Evolutionary conservation across 768 basidiomycete species (phyloP).

Genomic region (Serendipita sp.): DNA sequence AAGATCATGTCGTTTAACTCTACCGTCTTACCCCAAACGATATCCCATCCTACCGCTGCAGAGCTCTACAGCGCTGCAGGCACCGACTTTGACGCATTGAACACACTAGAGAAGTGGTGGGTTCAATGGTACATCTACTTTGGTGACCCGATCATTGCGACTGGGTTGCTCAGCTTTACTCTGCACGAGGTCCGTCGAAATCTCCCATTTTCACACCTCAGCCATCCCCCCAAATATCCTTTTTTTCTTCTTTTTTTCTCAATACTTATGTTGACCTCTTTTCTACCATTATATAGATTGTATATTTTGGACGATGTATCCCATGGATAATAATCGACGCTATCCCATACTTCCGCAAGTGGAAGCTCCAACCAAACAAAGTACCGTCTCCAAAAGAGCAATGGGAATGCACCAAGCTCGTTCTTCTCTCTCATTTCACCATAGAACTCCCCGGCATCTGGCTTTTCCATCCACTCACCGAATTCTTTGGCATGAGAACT

Average conservation of each 20-base stretch:
- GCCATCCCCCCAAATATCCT: neutral
- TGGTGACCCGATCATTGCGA: constrained; percentile 81
- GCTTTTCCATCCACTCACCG: constrained; percentile 83
- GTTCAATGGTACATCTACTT: constrained; percentile 71
- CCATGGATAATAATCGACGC: constrained; percentile 94
- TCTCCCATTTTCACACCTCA: neutral
- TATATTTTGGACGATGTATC: constrained; percentile 90
- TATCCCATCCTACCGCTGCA: neutral
- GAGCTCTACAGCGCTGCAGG: constrained; percentile 3
- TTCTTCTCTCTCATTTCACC: constrained; percentile 89
- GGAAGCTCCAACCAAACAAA: constrained; percentile 84
- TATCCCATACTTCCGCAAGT: constrained; percentile 82
- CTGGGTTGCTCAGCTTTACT: constrained; percentile 81
- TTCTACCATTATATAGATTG: constrained; percentile 34
- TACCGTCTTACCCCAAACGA: neutral
- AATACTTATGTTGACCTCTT: too few species aligned
- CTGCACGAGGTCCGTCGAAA: constrained; percentile 67
- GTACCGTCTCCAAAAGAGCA: constrained; percentile 66
- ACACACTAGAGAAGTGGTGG: constrained; percentile 56
- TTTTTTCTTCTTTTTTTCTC: neutral
- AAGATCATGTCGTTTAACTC: neutral
- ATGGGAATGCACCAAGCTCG: constrained; percentile 90
- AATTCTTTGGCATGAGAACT: constrained; percentile 75
- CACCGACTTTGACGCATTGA: constrained; percentile 4
- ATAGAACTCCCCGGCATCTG: constrained; percentile 89